Base-by-base conservation (phyloP, 805 yeast species). In the Priceomyces fermenticarens region DNA sequence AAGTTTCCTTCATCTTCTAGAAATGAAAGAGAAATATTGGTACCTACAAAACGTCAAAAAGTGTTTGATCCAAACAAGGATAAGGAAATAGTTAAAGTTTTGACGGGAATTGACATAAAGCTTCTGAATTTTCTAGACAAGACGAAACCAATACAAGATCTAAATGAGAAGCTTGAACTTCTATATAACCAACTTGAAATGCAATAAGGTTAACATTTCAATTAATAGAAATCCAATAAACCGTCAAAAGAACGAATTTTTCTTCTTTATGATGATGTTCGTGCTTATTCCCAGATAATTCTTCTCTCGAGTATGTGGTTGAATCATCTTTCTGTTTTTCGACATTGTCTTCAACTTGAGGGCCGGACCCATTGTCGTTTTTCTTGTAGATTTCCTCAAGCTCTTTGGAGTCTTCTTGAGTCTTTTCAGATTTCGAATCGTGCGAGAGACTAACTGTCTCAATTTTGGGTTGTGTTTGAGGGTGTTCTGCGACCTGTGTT, bases 91-190 rank as follows among this genome's bases (percentile, higher is more conserved):
- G 35, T 20, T 6, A 43, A 44, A 3, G 30, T 60, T 2, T 44
- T 59, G 40, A 35, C 37, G 3, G 20, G 30, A 20, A 30, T 61
- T 12, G 13, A 44, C 23, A 38, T 35, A 17, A 54, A 55, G 25
- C 39, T 60, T 29, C 16, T 38, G 3, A 48, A 46, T 29, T 40
- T 57, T 5, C 20, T 42, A 4, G 32, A 42, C 8, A 52, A 47
- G 26, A 50, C 57, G 2, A 16, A 43, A 46, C 33, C 46, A 5
- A 30, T 50, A 14, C 20, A 44, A 10, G 38, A 41, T 10, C 39
- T 55, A 20, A 52, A 51, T 40, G 58, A 56, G n/a, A 40, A 47
- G 38, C 43, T 56, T 32, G 55, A 57, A 35, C 23, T 28, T 9
- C 38, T 58, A 17, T 46, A 51, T 32, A 46, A 47, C 38, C 36